Conservation (phyloP, 2,329 filamentous ascomycete species). For the Colletotrichum lupini region DNA sequence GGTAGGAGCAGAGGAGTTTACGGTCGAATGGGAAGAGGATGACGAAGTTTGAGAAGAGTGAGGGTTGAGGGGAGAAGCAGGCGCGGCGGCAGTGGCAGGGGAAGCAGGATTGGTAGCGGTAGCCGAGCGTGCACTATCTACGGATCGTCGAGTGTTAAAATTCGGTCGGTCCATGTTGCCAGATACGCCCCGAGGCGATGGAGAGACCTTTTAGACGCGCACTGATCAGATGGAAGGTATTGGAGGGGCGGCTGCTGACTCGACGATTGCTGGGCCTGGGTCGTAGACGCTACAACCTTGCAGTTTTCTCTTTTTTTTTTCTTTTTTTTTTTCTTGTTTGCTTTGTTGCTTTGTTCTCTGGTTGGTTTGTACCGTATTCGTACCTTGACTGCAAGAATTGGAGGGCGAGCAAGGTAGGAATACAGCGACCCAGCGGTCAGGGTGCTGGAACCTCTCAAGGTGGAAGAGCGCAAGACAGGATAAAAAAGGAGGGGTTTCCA, state of each 20-base stretch:
- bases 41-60: not conserved
- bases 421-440: not conserved
- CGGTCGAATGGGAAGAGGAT: constrained; percentile 11
- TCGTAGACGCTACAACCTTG: constrained; percentile 23
- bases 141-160: constrained; percentile 39
- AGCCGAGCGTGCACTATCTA: constrained; percentile 38
- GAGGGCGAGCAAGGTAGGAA: not conserved
- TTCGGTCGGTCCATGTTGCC: constrained; percentile 39
- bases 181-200: constrained; percentile 12
- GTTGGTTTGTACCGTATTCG: not conserved
- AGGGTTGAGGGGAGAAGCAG: constrained; percentile 32
- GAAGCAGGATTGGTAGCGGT: constrained; percentile 18
- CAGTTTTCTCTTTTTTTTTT: not conserved
- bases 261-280: constrained; percentile 8
- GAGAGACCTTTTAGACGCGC: not conserved
- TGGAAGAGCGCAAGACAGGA: not conserved
- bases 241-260: constrained; percentile 25
- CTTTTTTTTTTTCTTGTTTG: not conserved
- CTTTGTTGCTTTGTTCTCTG: constrained; percentile 14
- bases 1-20: constrained; percentile 12
- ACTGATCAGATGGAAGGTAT: constrained; percentile 4
- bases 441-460: not conserved
- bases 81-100: constrained; percentile 34
- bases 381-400: not conserved
- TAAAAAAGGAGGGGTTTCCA: not conserved